These are phyloP conservation scores for Yamadazyma paraphyllophila DNA, from an alignment of 805 yeast species.

Conservation along the genomic window DNA sequence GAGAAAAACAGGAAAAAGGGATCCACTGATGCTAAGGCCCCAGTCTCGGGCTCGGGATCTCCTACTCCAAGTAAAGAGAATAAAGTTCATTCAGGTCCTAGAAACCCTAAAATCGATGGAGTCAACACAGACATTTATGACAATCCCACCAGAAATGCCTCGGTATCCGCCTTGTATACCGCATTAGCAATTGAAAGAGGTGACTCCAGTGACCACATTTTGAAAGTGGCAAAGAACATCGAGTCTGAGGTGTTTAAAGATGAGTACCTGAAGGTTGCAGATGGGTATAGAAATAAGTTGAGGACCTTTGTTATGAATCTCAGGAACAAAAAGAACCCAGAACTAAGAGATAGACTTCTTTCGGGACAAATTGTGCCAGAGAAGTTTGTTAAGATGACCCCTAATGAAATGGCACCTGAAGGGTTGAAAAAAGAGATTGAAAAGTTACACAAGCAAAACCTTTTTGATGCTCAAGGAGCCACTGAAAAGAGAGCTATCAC, in stretches of 20 bases:
- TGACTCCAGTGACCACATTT: conserved; percentile 54
- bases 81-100: conserved; percentile 50
- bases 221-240: conserved; percentile 64
- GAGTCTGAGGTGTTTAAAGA: conserved; percentile 68
- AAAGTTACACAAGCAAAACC: conserved; percentile 79
- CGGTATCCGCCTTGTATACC: conserved; percentile 79
- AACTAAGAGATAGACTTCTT: conserved; percentile 66
- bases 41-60: conserved; percentile 7
- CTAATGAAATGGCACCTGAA: conserved; percentile 96
- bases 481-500: conserved; percentile 94
- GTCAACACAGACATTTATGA: conserved; percentile 66
- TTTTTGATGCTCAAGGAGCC: conserved; percentile 97
- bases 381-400: conserved; percentile 73
- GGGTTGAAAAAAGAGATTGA: conserved; percentile 82
- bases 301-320: conserved; percentile 85
- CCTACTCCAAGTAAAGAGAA: conserved; percentile 26
- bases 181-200: conserved; percentile 82
- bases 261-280: conserved; percentile 56
- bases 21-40: conserved; percentile 4
- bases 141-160: conserved; percentile 79
- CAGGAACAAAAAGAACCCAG: conserved; percentile 87
- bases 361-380: conserved; percentile 64
- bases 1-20: conserved; percentile 49
- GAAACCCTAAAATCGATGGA: conserved; percentile 82
- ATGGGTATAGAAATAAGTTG: conserved; percentile 74